Base-by-base conservation (phyloP, 2,329 filamentous ascomycete genomes). In the Trichoderma sp. region DNA sequence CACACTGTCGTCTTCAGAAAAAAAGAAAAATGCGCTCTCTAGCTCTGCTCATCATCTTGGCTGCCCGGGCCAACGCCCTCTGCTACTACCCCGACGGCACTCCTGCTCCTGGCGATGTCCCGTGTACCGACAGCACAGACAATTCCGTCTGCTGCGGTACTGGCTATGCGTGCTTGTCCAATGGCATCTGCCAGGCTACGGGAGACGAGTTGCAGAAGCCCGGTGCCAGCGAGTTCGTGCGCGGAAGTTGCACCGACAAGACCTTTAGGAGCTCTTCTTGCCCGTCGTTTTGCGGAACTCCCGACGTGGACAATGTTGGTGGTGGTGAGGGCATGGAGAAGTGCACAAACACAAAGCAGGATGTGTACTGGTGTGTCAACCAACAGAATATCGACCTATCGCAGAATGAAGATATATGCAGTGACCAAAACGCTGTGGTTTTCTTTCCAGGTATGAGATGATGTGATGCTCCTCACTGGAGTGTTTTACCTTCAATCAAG, bases 81-180 rank as follows among this genome's bases (percentile, higher is more conserved):
- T 85, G 80, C 77, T 85, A 80, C 75, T 84, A 79, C 63, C 83
- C 83, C 7, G 78, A 82, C 76, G 81, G 83, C 11, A 74, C 74
- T 21, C 45, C 82, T 14, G 78, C 82, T 7, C 69, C 77, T 7
- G 78, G 81, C 66, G 81, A 85, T 75, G 77, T 77, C 0, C 81
- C 83, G 1, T 85, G 83, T 76, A 75, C 64, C 8, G 77, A 80
- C 63, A 78, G 76, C 50, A 80, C 78, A 1, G 69, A 71, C 2
- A 77, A 83, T 33, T 81, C 83, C 0, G 76, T 79, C 1, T 85
- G 83, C 77, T 85, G 83, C 74, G 82, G 82, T 3, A 79, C 80
- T n/a, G 83, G 82, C 8, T 84, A 82, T 63, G 83, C 83, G 1
- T 85, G 84, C 74, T 77, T 84, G 3, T 81, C 79, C 35, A 84